Evolutionary conservation across 306 rosid genomes (phyloP).

Genomic region (Gastrolobium villosum): DNA sequence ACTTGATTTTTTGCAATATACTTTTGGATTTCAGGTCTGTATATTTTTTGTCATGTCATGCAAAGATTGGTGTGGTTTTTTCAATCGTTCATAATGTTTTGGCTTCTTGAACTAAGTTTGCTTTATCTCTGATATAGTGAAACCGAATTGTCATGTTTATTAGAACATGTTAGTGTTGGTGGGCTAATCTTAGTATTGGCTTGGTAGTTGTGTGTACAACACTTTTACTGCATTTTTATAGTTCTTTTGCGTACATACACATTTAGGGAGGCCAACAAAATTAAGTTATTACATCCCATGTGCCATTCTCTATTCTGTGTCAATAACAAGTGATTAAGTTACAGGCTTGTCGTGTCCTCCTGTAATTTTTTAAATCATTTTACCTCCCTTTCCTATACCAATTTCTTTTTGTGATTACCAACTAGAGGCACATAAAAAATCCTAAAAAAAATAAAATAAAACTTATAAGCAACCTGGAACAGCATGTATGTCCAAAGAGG

Average conservation of each 20-base stretch:
- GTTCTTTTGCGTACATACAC: background rate
- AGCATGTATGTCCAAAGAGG: too few relatives aligned
- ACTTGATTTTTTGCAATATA: slow-evolving; percentile 83
- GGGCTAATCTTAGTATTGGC: slow-evolving; percentile 15
- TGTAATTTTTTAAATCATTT: background rate
- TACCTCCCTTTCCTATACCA: background rate
- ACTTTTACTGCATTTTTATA: background rate
- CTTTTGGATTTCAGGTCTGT: slow-evolving; percentile 94
- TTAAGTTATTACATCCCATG: background rate
- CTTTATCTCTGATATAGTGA: slow-evolving; percentile 30
- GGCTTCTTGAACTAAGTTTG: slow-evolving; percentile 22
- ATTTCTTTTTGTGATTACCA: background rate
- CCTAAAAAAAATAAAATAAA: too few relatives aligned
- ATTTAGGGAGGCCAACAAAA: background rate
- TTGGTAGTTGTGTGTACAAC: background rate
- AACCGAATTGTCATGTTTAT: slow-evolving; percentile 13
- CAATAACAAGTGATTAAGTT: slow-evolving; percentile 7
- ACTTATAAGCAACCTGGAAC: too few relatives aligned
- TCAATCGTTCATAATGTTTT: background rate
- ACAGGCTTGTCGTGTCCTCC: background rate
- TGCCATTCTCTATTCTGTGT: background rate
- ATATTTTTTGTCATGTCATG: slow-evolving; percentile 16
- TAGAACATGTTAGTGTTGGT: slow-evolving; percentile 16
- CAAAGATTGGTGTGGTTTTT: slow-evolving; percentile 36
- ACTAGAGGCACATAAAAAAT: background rate